Conservation (phyloP, 2,329 filamentous ascomycete species). For the Ceratocystis cacaofunesta region DNA sequence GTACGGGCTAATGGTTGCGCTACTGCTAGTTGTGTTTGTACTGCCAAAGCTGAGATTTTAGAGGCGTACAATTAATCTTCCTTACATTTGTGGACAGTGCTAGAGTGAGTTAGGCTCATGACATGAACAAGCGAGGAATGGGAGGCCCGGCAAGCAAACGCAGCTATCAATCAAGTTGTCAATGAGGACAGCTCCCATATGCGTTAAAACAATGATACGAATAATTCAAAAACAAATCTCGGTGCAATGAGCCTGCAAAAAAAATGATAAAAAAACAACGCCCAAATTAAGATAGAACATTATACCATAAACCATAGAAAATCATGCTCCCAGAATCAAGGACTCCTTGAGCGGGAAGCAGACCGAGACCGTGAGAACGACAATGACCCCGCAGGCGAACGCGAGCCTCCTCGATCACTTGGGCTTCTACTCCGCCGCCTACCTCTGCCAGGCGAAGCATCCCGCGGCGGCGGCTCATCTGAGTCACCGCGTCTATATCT, state of each 20-base stretch:
- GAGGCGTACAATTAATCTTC: neutral
- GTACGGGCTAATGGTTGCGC: constrained; percentile 61
- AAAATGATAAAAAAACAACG: neutral
- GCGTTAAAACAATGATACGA: neutral
- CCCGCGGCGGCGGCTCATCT: neutral
- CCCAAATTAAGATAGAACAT: neutral
- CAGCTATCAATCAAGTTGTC: neutral
- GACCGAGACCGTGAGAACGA: neutral
- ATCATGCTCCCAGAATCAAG: neutral
- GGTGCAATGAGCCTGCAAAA: neutral
- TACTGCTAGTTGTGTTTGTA: constrained; percentile 69
- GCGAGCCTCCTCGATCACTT: neutral
- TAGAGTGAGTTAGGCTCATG: too few relatives aligned
- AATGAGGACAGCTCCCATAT: neutral
- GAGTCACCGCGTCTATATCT: neutral
- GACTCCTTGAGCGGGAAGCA: constrained; percentile 4
- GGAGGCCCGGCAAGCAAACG: neutral
- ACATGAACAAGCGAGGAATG: too few relatives aligned
- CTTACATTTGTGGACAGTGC: neutral
- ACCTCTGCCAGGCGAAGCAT: neutral
- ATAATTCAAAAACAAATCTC: neutral
- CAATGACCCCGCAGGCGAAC: constrained; percentile 7
- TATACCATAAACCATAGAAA: neutral
- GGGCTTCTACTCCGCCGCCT: constrained; percentile 2
- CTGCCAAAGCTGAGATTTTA: constrained; percentile 78